Conservation (phyloP, 768 basidiomycete genomes). For the Amanita rubescens region DNA sequence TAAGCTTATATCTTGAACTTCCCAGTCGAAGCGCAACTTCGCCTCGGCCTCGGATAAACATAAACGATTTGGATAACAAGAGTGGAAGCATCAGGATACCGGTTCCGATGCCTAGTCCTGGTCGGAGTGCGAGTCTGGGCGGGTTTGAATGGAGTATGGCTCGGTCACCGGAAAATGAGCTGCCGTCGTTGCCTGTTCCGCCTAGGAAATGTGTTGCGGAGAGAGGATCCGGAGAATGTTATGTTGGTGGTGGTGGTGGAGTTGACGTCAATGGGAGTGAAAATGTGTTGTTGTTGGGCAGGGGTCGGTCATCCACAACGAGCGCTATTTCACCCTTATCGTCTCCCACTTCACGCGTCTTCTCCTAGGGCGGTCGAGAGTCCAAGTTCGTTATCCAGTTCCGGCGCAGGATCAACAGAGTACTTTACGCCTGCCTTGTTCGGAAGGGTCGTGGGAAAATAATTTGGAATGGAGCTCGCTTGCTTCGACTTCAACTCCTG, state of each 20-base stretch:
- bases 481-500: background rate
- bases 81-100: background rate
- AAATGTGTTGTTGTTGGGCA: background rate
- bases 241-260: background rate
- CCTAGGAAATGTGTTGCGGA: constrained; percentile 5
- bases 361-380: background rate
- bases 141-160: constrained; percentile 28
- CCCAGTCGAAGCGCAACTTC: background rate
- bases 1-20: background rate
- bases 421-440: background rate
- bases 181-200: constrained; percentile 32
- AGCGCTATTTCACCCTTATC: background rate
- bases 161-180: constrained; percentile 27
- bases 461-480: background rate
- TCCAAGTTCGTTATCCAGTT: background rate
- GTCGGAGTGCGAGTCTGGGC: background rate
- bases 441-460: constrained; percentile 3
- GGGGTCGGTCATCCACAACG: background rate
- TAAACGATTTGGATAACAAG: background rate
- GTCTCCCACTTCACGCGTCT: background rate
- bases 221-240: no score
- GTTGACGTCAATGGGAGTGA: background rate
- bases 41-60: background rate
- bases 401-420: background rate
- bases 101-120: background rate